Base-by-base conservation (phyloP, 2,329 filamentous ascomycete species). In the Nakataea oryzae region DNA sequence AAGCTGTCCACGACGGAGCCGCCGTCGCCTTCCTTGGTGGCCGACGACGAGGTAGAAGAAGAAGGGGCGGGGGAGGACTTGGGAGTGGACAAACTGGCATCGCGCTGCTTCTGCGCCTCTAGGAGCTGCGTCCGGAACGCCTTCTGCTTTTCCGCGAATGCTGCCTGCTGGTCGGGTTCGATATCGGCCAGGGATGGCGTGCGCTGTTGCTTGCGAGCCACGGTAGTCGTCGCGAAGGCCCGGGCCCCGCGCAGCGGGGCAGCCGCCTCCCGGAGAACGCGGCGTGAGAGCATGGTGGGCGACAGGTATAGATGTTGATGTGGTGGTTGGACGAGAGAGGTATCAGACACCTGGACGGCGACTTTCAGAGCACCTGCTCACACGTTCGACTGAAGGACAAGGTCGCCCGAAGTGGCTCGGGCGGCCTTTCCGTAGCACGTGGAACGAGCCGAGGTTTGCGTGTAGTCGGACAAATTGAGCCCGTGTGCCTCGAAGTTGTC, bases 141-240 rank as follows among this genome's bases (percentile, higher is more conserved):
- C 75, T 88, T 88, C 79, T 96, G 93, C 75, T 89, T 91, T 70
- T 82, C 78, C 73, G 90, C 91, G 82, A 97, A 99, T 62, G 82
- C 80, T 61, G 86, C 81, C 66, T 90, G 87, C 65, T 85, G 85
- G 65, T 89, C 80, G 59, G 87, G 84, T 57, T 88, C 79, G 70
- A 99, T 86, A 76, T 99, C 93, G 73, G 90, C 88, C 67, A 99
- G 84, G 50, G 89, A 86, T n/a, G 95, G 95, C 26, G 86, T 78
- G 63, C 79, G 63, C 57, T 64, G 80, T 65, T 74, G 74, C 63
- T 73, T 64, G 63, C 73, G 73, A 70, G 66, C 29, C 8, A 72
- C 65, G 63, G 79, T 73, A 63, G 85, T 83, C 63, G 82, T 81
- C 71, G 80, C 79, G 71, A 90, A 82, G 67, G 84, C 76, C 69